Evolutionary conservation across 306 rosid species (phyloP).

Genomic region (Gillenia trifoliata): DNA sequence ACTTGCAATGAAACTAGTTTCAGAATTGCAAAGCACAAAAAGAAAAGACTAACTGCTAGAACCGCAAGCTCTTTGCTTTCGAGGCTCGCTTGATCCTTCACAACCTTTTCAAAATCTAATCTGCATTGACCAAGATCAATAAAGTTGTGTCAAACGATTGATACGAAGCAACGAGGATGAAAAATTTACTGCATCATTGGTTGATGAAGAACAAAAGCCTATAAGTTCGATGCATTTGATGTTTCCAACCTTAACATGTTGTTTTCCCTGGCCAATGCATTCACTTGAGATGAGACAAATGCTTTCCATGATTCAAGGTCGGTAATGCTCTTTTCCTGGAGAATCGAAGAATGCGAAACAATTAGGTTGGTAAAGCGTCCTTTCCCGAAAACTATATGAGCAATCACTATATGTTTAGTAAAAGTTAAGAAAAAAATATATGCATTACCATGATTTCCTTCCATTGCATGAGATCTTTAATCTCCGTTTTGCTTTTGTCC

Average conservation of each 20-base stretch:
- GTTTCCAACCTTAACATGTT: conserved; percentile 57
- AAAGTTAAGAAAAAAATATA: neutral
- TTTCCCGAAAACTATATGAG: neutral
- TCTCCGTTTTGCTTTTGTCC: conserved; percentile 50
- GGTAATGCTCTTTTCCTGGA: conserved; percentile 52
- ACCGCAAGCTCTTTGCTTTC: conserved; percentile 70
- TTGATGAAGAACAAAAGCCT: neutral
- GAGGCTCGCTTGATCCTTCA: conserved; percentile 47
- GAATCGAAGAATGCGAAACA: conserved; percentile 19
- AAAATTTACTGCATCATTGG: neutral
- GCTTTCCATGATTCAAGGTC: conserved; percentile 68
- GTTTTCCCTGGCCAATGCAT: conserved; percentile 56
- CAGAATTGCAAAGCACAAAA: conserved; percentile 55
- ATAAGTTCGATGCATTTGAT: neutral
- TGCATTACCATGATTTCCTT: conserved; percentile 43
- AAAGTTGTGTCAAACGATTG: neutral
- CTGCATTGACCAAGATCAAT: conserved; percentile 30
- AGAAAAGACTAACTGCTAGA: conserved; percentile 57
- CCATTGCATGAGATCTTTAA: conserved; percentile 48
- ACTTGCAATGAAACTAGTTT: conserved; percentile 39
- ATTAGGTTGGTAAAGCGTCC: neutral
- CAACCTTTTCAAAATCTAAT: conserved; percentile 46
- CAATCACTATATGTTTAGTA: neutral
- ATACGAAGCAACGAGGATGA: neutral
- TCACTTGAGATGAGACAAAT: conserved; percentile 47